Conservation (phyloP, 345 rosid genomes). For the Arabidopsis suecica region DNA sequence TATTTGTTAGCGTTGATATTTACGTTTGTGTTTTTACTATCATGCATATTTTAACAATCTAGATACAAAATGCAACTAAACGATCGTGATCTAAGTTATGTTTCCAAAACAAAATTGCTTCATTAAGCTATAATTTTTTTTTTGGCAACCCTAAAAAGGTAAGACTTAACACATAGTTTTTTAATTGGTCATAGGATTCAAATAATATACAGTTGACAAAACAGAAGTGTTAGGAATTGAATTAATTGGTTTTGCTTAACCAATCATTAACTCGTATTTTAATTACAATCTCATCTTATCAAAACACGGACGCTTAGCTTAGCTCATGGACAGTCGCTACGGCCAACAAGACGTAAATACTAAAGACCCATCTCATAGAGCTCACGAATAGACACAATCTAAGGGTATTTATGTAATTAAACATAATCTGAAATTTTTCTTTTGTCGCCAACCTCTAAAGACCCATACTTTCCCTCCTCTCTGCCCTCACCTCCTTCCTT, state of each 20-base stretch:
- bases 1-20: too few relatives aligned
- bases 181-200: too few relatives aligned
- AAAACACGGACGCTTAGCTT: slow-evolving; percentile 4
- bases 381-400: slow-evolving; percentile 27
- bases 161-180: too few relatives aligned
- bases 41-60: too few relatives aligned
- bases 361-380: slow-evolving; percentile 40
- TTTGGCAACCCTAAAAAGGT: too few relatives aligned
- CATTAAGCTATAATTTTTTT: too few relatives aligned
- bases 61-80: too few relatives aligned
- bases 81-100: too few relatives aligned
- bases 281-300: background rate
- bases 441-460: slow-evolving; percentile 12
- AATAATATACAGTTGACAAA: too few relatives aligned
- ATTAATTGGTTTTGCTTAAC: background rate
- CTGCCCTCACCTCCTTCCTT: slow-evolving; percentile 28
- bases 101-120: too few relatives aligned
- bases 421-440: slow-evolving; percentile 8
- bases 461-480: slow-evolving; percentile 47
- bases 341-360: slow-evolving; percentile 33
- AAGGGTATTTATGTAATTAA: background rate
- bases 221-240: background rate
- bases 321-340: slow-evolving; percentile 40
- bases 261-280: slow-evolving; percentile 1
- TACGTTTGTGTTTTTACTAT: too few relatives aligned